Evolutionary conservation across 805 yeast genomes (phyloP).

Genomic region (Teunomyces kruisii): DNA sequence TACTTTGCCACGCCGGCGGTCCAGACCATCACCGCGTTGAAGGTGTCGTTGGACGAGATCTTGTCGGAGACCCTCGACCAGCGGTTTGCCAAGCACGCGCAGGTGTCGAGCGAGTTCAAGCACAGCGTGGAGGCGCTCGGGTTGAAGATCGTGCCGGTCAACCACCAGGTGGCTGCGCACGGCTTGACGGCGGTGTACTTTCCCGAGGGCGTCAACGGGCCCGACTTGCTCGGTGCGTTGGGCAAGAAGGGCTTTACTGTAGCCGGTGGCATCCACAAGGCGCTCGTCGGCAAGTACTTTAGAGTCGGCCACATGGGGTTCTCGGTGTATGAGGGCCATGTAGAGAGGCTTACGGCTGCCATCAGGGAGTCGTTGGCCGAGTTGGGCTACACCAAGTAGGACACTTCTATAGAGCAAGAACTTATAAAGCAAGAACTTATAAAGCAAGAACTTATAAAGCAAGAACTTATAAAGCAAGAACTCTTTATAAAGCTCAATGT

Average conservation of each 20-base stretch:
- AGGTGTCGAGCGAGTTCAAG: conserved; percentile 67
- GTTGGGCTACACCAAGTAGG: conserved; percentile 27
- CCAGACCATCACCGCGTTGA: conserved; percentile 79
- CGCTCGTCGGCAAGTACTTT: conserved; percentile 77
- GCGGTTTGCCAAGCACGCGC: conserved; percentile 63
- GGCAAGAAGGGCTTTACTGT: conserved; percentile 68
- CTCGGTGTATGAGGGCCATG: conserved; percentile 48
- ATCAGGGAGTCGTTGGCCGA: conserved; percentile 40
- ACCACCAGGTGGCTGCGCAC: conserved; percentile 67
- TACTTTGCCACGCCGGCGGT: conserved; percentile 98
- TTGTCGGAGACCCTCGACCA: conserved; percentile 52
- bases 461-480: too few relatives aligned
- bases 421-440: too few relatives aligned
- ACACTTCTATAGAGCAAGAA: too few relatives aligned
- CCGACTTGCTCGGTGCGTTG: conserved; percentile 59
- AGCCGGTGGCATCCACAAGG: conserved; percentile 89
- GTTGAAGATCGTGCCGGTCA: conserved; percentile 64
- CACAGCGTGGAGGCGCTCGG: conserved; percentile 55
- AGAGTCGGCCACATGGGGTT: conserved; percentile 97
- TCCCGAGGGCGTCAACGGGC: conserved; percentile 71
- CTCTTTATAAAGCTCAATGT: too few relatives aligned
- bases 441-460: too few relatives aligned
- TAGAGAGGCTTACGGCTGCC: conserved; percentile 33
- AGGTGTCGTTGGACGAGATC: conserved; percentile 72
- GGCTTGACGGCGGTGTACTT: conserved; percentile 84